Evolutionary conservation across 2,329 filamentous ascomycete species (phyloP).

Genomic region (Tolypocladium endophyticum): DNA sequence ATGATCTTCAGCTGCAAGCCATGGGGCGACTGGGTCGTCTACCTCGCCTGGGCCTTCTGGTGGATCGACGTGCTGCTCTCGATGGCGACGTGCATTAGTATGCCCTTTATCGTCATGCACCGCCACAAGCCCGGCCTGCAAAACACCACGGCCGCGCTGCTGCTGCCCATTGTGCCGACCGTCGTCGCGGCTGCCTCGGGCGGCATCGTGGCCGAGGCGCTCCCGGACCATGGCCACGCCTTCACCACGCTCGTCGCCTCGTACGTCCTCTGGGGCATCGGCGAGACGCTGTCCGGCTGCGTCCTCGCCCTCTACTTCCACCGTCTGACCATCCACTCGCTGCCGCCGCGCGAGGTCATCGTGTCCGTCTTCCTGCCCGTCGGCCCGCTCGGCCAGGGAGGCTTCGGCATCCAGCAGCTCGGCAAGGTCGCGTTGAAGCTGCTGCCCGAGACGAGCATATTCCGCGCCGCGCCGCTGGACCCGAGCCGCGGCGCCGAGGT

Average conservation of each 20-base stretch:
- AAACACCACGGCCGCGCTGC: conserved; percentile 52
- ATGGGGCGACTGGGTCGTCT: conserved; percentile 49
- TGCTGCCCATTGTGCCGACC: conserved; percentile 56
- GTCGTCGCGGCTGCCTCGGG: conserved; percentile 57
- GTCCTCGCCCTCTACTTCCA: conserved; percentile 61
- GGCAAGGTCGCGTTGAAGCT: conserved; percentile 35
- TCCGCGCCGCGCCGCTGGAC: conserved; percentile 29
- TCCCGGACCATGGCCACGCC: conserved; percentile 43
- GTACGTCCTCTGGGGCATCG: conserved; percentile 61
- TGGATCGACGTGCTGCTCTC: conserved; percentile 45
- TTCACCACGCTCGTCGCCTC: conserved; percentile 52
- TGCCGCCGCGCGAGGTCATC: conserved; percentile 56
- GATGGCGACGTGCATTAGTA: conserved; percentile 40
- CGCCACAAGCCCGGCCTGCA: conserved; percentile 35
- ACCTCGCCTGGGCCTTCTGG: conserved; percentile 47
- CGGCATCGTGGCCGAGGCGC: conserved; percentile 49
- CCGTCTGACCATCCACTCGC: conserved; percentile 53
- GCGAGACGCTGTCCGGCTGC: conserved; percentile 45
- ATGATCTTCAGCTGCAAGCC: conserved; percentile 48
- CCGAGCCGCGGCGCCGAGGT: conserved; percentile 25
- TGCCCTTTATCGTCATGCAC: conserved; percentile 45
- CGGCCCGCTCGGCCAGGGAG: conserved; percentile 56
- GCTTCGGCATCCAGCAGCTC: conserved; percentile 44
- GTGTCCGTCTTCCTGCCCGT: conserved; percentile 59
- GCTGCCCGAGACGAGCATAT: conserved; percentile 27